These are phyloP conservation scores for Yarrowia keelungensis DNA, from an alignment of 805 yeast species.

Conservation along the genomic window DNA sequence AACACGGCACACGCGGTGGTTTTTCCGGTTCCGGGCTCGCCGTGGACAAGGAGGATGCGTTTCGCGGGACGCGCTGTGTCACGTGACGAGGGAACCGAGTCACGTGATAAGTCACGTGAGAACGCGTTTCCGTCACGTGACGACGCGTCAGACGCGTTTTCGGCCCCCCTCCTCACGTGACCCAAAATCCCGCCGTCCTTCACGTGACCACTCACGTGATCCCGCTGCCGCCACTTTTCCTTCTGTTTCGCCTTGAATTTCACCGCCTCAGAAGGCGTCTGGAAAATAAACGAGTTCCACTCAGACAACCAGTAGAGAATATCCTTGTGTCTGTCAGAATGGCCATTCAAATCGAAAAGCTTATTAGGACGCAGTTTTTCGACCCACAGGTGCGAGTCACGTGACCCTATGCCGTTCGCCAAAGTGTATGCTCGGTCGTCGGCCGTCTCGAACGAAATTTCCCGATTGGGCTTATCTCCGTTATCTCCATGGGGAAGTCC, in stretches of 20 bases:
- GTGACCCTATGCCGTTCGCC: background rate
- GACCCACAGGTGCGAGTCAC: conserved; percentile 15
- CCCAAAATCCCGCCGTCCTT: no score
- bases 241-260: conserved; percentile 14
- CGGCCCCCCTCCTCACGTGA: no score
- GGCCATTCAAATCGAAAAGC: conserved; percentile 7
- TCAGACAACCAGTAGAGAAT: conserved; percentile 31
- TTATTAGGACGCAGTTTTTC: conserved; percentile 28
- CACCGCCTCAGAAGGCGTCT: conserved; percentile 19
- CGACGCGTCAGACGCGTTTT: no score
- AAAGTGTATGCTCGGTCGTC: background rate
- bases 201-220: no score
- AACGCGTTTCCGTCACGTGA: no score
- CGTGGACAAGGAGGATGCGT: conserved; percentile 77
- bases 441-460: background rate
- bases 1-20: conserved; percentile 86
- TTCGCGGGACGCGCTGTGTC: conserved; percentile 68
- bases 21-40: conserved; percentile 94
- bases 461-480: background rate
- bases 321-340: conserved; percentile 22
- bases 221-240: conserved; percentile 10
- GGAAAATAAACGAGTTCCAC: conserved; percentile 35
- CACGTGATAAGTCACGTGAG: no score
- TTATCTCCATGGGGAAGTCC: background rate
- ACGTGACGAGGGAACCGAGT: background rate